Base-by-base conservation (phyloP, 306 rosid genomes). In the Luffa acutangula region DNA sequence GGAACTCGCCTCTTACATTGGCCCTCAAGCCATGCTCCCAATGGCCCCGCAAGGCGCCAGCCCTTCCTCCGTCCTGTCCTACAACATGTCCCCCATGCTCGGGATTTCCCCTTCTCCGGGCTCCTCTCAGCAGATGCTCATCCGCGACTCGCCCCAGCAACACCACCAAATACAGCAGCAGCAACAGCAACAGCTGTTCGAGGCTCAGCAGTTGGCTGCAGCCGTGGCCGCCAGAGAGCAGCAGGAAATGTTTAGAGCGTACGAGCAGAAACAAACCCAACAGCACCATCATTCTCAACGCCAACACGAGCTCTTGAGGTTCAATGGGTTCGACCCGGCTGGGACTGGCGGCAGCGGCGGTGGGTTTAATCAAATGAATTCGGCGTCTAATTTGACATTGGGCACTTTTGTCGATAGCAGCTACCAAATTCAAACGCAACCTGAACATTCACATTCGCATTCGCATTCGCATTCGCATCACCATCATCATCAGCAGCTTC, bases 1-100 rank as follows among this genome's bases (percentile, higher is more conserved):
- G 39, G 96, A 94, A 79, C 92, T 94, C 14, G 96, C 97, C 0
- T 46, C 85, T 1, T 94, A 92, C 56, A 81, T 92, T 43, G 98
- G 96, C 0, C 91, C 97, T 0, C 92, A 92, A 64, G 92, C 92
- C 3, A 60, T 87, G 80, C 82, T 88, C 6, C 78, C 85, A 0
- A 49, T 25, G 31, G 31, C 31, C 31, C 31, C 31, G 31, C 31
- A 25, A 25, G 31, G 31, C 31, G 31, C 31, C 31, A 25, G 79
- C 49, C 81, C 86, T 1, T 83, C 85, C 54, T 42, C 89, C 1
- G 39, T 83, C 1, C 77, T 82, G n/a, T 87, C 90, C 6, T 89
- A 82, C 76, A 89, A 82, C 74, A 43, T 86, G 78, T 78, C 89
- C 0, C 31, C 31, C 31, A 25, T 25, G 31, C 31, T 25, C 31